These are phyloP conservation scores for Cardamine occulta DNA, from an alignment of 345 rosid species.

Conservation along the genomic window DNA sequence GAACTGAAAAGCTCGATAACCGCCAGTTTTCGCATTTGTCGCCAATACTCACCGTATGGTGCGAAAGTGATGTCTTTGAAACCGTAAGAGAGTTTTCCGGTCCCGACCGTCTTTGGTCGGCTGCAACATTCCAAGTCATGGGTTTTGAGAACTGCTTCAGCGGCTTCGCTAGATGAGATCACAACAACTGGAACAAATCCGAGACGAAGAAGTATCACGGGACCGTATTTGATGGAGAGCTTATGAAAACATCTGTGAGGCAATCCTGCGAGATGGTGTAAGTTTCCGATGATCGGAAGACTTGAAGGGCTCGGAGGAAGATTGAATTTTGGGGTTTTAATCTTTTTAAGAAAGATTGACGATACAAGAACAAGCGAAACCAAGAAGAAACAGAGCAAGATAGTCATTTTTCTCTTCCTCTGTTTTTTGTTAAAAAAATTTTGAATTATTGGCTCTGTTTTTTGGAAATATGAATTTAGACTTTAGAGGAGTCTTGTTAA, in stretches of 20 bases:
- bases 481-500: neutral
- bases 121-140: conserved; percentile 49
- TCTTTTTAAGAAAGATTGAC: neutral
- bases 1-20: conserved; percentile 48
- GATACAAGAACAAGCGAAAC: conserved; percentile 4
- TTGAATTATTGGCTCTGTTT: neutral
- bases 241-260: conserved; percentile 45
- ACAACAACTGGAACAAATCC: conserved; percentile 39
- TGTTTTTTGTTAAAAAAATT: neutral
- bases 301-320: conserved; percentile 57
- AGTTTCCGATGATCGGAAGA: conserved; percentile 63
- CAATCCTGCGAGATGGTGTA: conserved; percentile 44
- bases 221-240: conserved; percentile 54
- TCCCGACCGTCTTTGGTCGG: conserved; percentile 40
- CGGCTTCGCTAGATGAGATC: conserved; percentile 50
- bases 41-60: conserved; percentile 46
- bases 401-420: conserved; percentile 25
- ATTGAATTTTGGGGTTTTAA: neutral
- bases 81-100: conserved; percentile 46
- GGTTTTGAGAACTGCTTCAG: conserved; percentile 44
- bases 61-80: conserved; percentile 48
- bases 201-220: conserved; percentile 46
- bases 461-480: conserved; percentile 1
- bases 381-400: conserved; percentile 37
- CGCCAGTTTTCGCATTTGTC: conserved; percentile 47